Evolutionary conservation across 306 rosid genomes (phyloP), one percentile per base, ranked within the genome.

Genomic region (Herpetospermum pedunculosum): DNA sequence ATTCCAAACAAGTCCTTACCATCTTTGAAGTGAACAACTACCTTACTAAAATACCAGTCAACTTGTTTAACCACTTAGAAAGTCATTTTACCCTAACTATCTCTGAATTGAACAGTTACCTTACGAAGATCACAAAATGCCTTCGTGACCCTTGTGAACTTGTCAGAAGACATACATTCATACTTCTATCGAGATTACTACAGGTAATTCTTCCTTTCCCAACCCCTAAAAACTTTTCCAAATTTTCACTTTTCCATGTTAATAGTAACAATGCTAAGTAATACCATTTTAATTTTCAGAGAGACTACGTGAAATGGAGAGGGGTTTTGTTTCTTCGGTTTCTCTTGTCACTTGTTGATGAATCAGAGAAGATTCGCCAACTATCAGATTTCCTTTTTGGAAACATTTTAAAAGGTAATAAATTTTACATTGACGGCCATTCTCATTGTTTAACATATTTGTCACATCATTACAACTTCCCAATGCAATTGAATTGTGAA

Each of bases 261-360:
- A 37, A 68, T 47, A 41, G 44, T 35, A 71, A 75, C n/a, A 69
- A 77, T 23, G 50, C 35, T 44, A 49, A n/a, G 18, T 16, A 52
- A 54, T 32, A 26, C 41, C 46, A 70, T 50, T 73, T 73, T 12
- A 12, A 80, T 78, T 19, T 80, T 65, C 83, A 92, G 97, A 88
- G 96, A 76, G 98, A 93, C 84, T 93, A 91, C 15, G 98, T 91
- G 84, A 93, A 93, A 85, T 93, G 98, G 98, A 89, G 89, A 85
- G 98, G 97, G 77, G 97, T 93, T 78, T 83, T 93, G 57, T 93
- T 93, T 85, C 88, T 91, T 70, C 87, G 98, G 75, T 93, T 93
- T 86, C 98, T 93, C 77, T 78, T 93, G 77, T 89, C 98, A 10
- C 97, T 93, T 18, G 98, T 93, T 75, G 98, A 93, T 38, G 94